Evolutionary conservation across 176 grass and related monocot species (phyloP).

Genomic region (Bonia amplexicaulis): DNA sequence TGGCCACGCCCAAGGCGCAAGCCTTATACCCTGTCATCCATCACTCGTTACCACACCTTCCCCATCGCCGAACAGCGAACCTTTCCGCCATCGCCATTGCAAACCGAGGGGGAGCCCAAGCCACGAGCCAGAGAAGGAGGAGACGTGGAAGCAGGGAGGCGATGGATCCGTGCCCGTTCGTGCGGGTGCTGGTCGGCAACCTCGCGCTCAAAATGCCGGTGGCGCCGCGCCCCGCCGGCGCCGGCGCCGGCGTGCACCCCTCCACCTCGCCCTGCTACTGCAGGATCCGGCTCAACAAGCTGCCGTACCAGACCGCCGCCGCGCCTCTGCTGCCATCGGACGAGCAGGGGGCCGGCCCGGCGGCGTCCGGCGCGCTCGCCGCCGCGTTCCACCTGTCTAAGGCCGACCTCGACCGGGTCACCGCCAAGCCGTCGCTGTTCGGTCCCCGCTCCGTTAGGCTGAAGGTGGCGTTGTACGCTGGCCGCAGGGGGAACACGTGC

Average conservation of each 20-base stretch:
- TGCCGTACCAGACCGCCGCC: conserved; percentile 41
- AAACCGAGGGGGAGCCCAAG: neutral
- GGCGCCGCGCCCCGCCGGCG: conserved; percentile 10
- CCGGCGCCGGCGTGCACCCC: conserved; percentile 65
- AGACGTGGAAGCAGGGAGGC: neutral
- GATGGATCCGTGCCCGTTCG: conserved; percentile 97
- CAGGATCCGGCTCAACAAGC: conserved; percentile 74
- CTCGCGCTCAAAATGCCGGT: conserved; percentile 67
- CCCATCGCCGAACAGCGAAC: neutral
- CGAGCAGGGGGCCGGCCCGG: neutral
- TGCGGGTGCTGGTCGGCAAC: conserved; percentile 88
- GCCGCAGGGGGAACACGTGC: conserved; percentile 37
- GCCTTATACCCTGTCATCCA: conserved; percentile 35
- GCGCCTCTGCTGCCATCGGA: conserved; percentile 43
- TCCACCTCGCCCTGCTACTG: conserved; percentile 66
- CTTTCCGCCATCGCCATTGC: neutral
- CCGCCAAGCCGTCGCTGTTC: conserved; percentile 48
- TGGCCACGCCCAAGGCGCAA: conserved; percentile 1
- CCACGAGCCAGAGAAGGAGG: neutral
- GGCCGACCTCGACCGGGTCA: conserved; percentile 49
- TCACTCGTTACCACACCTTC: conserved; percentile 39
- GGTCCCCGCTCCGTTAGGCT: conserved; percentile 14
- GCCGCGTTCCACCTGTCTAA: conserved; percentile 67
- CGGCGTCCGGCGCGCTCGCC: conserved; percentile 33
- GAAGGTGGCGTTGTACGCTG: conserved; percentile 62